A percentile compares a stretch with the other conserved stretches of the same genome.
These are phyloP conservation scores for Cryphonectria radicalis DNA, from an alignment of 2,329 filamentous ascomycete species.

Conservation along the genomic window DNA sequence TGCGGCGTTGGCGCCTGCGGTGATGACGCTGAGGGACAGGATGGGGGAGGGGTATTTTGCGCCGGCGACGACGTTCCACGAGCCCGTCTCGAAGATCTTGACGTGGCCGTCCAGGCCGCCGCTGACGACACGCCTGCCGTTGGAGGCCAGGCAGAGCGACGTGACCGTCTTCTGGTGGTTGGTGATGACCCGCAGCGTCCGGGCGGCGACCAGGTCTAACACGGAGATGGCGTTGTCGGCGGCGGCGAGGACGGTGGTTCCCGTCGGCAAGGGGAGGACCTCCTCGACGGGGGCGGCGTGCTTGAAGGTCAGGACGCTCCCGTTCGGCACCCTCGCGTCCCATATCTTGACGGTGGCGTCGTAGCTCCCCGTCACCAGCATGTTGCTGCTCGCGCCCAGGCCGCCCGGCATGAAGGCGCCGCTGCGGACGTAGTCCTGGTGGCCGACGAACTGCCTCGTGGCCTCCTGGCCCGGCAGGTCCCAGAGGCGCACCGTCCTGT, in stretches of 20 bases:
- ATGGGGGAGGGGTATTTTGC: constrained; percentile 93
- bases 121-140: constrained; percentile 79
- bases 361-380: constrained; percentile 90
- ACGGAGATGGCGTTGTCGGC: constrained; percentile 88
- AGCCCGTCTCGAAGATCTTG: constrained; percentile 92
- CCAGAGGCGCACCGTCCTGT: constrained; percentile 92
- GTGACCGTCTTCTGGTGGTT: constrained; percentile 99
- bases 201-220: constrained; percentile 88
- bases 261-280: constrained; percentile 84
- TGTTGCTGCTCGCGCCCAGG: constrained; percentile 65
- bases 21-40: constrained; percentile 78
- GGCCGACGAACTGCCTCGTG: constrained; percentile 79
- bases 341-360: constrained; percentile 92
- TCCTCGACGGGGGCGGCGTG: constrained; percentile 87
- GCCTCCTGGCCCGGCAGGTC: constrained; percentile 82
- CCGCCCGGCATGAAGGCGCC: constrained; percentile 82
- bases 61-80: constrained; percentile 95
- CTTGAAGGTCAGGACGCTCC: constrained; percentile 87
- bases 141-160: constrained; percentile 78
- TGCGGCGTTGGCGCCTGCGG: constrained; percentile 67
- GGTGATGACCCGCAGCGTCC: constrained; percentile 81
- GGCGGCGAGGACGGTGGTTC: constrained; percentile 83
- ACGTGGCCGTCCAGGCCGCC: constrained; percentile 94
- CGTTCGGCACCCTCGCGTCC: constrained; percentile 78
- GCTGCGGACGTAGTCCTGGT: constrained; percentile 89